These are phyloP conservation scores for Xylaria multiplex DNA, from an alignment of 2,329 filamentous ascomycete genomes.

Conservation along the genomic window DNA sequence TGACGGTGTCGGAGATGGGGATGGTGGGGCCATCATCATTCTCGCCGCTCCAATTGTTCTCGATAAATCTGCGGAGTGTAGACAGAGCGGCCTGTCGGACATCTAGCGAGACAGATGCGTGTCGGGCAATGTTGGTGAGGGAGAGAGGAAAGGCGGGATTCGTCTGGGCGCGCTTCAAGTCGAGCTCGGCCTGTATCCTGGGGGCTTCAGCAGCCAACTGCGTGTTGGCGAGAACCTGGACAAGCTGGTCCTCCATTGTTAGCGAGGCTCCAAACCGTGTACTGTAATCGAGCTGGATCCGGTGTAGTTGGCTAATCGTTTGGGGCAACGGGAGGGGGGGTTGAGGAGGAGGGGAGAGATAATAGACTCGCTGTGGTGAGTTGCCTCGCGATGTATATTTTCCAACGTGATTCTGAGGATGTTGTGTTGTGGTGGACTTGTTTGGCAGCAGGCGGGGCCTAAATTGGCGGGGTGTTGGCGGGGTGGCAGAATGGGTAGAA, in stretches of 20 bases:
- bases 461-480: conserved; percentile 14
- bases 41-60: conserved; percentile 82
- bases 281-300: conserved; percentile 3
- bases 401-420: conserved; percentile 8
- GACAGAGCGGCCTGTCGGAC: conserved; percentile 87
- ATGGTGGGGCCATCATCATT: conserved; percentile 74
- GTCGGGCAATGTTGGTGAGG: conserved; percentile 82
- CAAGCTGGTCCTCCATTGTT: conserved; percentile 89
- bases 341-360: background rate
- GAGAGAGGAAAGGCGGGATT: conserved; percentile 79
- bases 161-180: conserved; percentile 76
- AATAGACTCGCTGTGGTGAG: background rate
- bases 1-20: conserved; percentile 76
- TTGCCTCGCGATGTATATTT: conserved; percentile 20
- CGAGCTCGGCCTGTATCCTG: conserved; percentile 86
- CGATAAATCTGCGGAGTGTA: conserved; percentile 82
- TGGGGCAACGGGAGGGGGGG: background rate
- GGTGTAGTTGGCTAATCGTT: conserved; percentile 7
- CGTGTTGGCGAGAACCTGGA: conserved; percentile 86
- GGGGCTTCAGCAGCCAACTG: conserved; percentile 79
- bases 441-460: conserved; percentile 14
- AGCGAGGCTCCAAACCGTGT: conserved; percentile 28
- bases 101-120: conserved; percentile 75
- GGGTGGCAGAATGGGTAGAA: background rate
- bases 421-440: conserved; percentile 21